These are phyloP conservation scores for Plectranthus barbatus DNA, from an alignment of 257 asterid species.

Conservation along the genomic window DNA sequence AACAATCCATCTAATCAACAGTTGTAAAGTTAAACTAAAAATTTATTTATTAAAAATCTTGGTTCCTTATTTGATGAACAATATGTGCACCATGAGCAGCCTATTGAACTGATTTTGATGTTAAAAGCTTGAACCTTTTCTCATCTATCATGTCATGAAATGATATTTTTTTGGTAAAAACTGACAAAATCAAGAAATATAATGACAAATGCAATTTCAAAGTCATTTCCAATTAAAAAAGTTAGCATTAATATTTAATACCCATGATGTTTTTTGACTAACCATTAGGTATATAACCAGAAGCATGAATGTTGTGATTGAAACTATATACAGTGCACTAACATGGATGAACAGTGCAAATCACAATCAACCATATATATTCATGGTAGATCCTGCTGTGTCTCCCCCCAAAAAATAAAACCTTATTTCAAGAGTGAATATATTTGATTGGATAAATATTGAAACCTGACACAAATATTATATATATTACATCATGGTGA, in stretches of 20 bases:
- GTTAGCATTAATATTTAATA: neutral
- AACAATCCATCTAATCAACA: no score
- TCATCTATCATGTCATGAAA: conserved; percentile 1
- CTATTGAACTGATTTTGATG: conserved; percentile 5
- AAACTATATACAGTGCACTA: no score
- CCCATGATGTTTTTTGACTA: neutral
- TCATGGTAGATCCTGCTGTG: neutral
- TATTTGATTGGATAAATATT: no score
- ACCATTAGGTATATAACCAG: conserved; percentile 13
- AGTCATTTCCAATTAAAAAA: neutral
- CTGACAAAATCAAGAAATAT: conserved; percentile 3
- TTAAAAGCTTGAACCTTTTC: neutral
- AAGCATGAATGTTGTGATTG: neutral
- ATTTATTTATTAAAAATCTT: no score
- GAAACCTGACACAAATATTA: conserved; percentile 20
- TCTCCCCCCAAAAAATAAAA: neutral
- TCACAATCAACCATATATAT: neutral
- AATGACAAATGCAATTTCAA: conserved; percentile 9
- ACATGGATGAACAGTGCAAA: conserved; percentile 9
- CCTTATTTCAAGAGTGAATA: conserved; percentile 5
- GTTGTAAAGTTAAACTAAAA: no score
- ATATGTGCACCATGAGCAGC: neutral
- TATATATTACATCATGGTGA: conserved; percentile 13
- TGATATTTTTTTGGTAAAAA: neutral
- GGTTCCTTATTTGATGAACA: neutral